Percentiles rank a stretch among this genome's conserved stretches.
These are phyloP conservation scores for Xylaria venustula DNA, from an alignment of 495 filamentous ascomycete genomes.

Conservation along the genomic window DNA sequence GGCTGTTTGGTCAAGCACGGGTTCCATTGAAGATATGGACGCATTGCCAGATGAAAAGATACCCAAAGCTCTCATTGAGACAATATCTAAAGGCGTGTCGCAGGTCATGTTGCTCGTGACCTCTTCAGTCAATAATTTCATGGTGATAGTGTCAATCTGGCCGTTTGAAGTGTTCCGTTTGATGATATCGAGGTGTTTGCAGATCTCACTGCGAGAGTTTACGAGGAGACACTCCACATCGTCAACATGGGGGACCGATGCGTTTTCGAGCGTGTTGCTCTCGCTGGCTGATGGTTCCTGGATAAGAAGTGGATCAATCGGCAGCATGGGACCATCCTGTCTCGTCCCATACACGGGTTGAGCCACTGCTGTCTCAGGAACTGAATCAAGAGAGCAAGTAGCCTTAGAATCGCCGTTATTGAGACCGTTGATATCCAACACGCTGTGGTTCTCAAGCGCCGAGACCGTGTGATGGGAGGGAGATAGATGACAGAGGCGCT, in stretches of 20 bases:
- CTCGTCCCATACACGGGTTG: too few relatives aligned
- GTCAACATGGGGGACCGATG: neutral
- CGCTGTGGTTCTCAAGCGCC: too few relatives aligned
- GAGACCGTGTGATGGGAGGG: neutral
- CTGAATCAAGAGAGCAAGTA: neutral
- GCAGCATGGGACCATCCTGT: neutral
- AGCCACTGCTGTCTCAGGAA: too few relatives aligned
- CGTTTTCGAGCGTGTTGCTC: too few relatives aligned
- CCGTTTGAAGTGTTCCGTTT: neutral
- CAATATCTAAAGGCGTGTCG: too few relatives aligned
- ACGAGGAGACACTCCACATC: neutral
- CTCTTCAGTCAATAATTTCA: neutral
- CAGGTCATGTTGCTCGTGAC: neutral
- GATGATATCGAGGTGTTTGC: neutral
- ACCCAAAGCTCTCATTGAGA: too few relatives aligned
- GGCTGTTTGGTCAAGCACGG: neutral
- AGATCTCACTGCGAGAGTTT: neutral
- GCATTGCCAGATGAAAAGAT: neutral
- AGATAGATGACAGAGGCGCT: neutral
- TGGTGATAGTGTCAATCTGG: neutral
- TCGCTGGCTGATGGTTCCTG: neutral
- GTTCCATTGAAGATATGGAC: neutral
- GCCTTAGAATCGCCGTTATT: neutral
- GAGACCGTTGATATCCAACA: neutral
- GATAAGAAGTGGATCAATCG: neutral